These are phyloP conservation scores for Batkoa obscura DNA, from an alignment of 371 early-diverging fungal genomes.

Conservation along the genomic window DNA sequence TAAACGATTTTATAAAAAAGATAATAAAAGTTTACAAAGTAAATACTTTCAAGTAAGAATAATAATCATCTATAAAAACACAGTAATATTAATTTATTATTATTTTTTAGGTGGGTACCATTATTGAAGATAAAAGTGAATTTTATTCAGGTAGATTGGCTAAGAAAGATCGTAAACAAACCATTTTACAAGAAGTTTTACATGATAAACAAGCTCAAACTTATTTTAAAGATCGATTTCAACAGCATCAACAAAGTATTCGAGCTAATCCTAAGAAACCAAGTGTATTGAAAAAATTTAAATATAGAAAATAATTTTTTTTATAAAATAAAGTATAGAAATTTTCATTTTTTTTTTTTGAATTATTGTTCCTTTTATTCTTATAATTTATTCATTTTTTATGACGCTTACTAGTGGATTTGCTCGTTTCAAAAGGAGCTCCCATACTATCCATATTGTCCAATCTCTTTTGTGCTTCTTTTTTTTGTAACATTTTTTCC, in stretches of 20 bases:
- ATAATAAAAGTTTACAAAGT: conserved; percentile 37
- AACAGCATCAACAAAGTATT: conserved; percentile 46
- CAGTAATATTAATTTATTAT: neutral
- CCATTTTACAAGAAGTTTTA: conserved; percentile 75
- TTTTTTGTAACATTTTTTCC: conserved; percentile 65
- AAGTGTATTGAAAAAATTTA: conserved; percentile 27
- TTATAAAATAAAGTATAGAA: too few relatives aligned
- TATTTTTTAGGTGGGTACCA: conserved; percentile 69
- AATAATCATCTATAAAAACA: neutral
- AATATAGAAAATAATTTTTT: too few relatives aligned
- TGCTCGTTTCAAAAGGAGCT: too few relatives aligned
- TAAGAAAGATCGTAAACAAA: conserved; percentile 61
- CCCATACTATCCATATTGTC: conserved; percentile 61
- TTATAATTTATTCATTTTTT: too few relatives aligned
- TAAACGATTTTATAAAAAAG: conserved; percentile 79
- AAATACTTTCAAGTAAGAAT: conserved; percentile 67
- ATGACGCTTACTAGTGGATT: too few relatives aligned
- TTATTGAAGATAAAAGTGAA: conserved; percentile 77
- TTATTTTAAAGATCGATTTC: conserved; percentile 70
- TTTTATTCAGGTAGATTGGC: conserved; percentile 71
- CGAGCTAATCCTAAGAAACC: conserved; percentile 35
- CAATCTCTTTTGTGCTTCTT: conserved; percentile 60
- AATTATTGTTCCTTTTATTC: too few relatives aligned
- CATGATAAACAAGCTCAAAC: conserved; percentile 43
- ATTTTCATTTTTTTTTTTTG: too few relatives aligned